phyloP scores from a whole-genome alignment of 148 eudicot genomes.

The Talinum fruticosum region DNA sequence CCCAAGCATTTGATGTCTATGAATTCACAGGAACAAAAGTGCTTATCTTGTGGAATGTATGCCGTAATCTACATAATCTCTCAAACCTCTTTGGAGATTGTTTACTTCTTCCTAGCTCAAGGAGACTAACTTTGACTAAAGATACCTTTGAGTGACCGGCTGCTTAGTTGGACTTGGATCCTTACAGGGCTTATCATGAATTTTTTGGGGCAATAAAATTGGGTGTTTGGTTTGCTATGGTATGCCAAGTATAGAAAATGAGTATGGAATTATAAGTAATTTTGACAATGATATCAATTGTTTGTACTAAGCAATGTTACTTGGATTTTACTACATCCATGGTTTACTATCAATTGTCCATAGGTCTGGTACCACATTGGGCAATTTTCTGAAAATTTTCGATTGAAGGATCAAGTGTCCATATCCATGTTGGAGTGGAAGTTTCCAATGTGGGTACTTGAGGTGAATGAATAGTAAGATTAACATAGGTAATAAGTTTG shows the following conservation, averaged over 20 bases:
- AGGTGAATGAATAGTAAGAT: background rate
- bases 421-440: background rate
- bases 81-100: background rate
- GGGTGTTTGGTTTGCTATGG: background rate
- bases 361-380: background rate
- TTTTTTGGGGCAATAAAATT: background rate
- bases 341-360: background rate
- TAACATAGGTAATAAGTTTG: background rate
- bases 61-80: background rate
- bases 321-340: background rate
- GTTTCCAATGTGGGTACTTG: background rate
- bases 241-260: background rate
- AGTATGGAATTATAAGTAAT: background rate
- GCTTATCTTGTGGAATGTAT: background rate
- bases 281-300: background rate
- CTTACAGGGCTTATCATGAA: background rate
- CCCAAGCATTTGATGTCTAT: background rate
- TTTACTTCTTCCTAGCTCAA: background rate
- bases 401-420: background rate
- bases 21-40: background rate
- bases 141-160: background rate
- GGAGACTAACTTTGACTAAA: background rate
- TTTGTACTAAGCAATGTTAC: background rate
- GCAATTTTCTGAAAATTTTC: background rate
- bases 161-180: background rate